Conservation (phyloP, 2,329 filamentous ascomycete species). For the Tolypocladium tundrense region DNA sequence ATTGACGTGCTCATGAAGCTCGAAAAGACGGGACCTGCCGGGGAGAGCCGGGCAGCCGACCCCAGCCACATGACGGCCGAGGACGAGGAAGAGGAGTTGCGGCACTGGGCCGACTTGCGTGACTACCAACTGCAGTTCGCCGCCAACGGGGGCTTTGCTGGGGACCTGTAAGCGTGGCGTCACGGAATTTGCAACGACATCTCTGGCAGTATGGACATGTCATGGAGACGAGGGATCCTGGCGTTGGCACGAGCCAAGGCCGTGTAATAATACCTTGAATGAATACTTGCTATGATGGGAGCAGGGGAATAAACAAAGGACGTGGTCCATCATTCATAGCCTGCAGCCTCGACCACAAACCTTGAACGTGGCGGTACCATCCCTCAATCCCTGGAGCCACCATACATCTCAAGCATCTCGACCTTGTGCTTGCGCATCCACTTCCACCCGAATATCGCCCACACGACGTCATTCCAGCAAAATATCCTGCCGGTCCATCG, state of each 20-base stretch:
- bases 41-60: slow-evolving; percentile 18
- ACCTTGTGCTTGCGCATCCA: not conserved
- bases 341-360: not conserved
- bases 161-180: slow-evolving; percentile 9
- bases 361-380: not conserved
- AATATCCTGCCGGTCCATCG: not conserved
- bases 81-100: slow-evolving; percentile 66
- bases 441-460: not conserved
- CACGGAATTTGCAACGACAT: not conserved
- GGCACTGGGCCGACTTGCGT: slow-evolving; percentile 67
- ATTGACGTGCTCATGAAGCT: slow-evolving; percentile 65
- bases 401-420: not conserved
- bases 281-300: not conserved
- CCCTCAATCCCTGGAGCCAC: not conserved
- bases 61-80: slow-evolving; percentile 34
- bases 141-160: slow-evolving; percentile 47
- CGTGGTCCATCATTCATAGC: not conserved
- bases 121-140: slow-evolving; percentile 69
- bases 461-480: not conserved
- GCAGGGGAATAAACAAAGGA: not conserved
- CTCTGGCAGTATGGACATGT: not conserved
- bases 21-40: slow-evolving; percentile 47
- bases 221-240: not conserved
- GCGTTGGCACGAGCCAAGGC: not conserved
- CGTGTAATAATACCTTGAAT: not conserved